A percentile compares a stretch with the other conserved stretches of the same genome.
phyloP scores from a whole-genome alignment of 2,329 filamentous ascomycete species.

The Claviceps fusiformis region DNA sequence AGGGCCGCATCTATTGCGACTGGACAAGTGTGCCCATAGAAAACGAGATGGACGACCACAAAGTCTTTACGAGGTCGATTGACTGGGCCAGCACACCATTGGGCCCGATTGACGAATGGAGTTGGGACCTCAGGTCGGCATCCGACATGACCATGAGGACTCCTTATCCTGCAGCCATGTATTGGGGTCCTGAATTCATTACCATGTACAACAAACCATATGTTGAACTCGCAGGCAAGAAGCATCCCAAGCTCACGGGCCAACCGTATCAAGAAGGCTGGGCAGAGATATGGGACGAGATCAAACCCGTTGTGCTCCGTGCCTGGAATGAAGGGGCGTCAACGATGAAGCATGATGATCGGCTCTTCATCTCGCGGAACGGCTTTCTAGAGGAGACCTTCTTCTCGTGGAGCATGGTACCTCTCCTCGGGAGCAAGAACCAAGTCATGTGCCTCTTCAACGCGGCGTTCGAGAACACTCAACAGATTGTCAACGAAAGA shows the following conservation, averaged over 20 bases:
- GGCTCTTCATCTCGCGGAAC: constrained; percentile 54
- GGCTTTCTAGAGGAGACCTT: constrained; percentile 64
- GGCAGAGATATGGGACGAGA: constrained; percentile 59
- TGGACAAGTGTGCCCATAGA: constrained; percentile 4
- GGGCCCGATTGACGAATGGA: constrained; percentile 33
- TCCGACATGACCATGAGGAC: constrained; percentile 42
- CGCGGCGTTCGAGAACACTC: constrained; percentile 66
- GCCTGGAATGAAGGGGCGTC: constrained; percentile 58
- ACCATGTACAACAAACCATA: constrained; percentile 58
- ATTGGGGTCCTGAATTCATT: constrained; percentile 48
- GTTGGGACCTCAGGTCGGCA: constrained; percentile 30
- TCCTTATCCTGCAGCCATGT: constrained; percentile 38
- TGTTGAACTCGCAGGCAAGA: constrained; percentile 46
- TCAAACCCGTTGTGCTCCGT: constrained; percentile 52
- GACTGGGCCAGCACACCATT: constrained; percentile 34
- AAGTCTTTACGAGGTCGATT: constrained; percentile 23
- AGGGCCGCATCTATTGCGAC: constrained; percentile 2
- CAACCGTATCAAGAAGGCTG: constrained; percentile 45
- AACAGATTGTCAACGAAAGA: constrained; percentile 61
- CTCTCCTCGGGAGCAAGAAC: constrained; percentile 59
- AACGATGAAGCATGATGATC: constrained; percentile 71
- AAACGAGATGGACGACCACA: constrained; percentile 13
- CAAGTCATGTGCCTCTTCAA: constrained; percentile 65
- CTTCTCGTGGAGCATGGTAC: constrained; percentile 70
- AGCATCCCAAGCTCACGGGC: constrained; percentile 51